Base-by-base conservation (phyloP, 345 rosid genomes). In the Litchi chinensis region DNA sequence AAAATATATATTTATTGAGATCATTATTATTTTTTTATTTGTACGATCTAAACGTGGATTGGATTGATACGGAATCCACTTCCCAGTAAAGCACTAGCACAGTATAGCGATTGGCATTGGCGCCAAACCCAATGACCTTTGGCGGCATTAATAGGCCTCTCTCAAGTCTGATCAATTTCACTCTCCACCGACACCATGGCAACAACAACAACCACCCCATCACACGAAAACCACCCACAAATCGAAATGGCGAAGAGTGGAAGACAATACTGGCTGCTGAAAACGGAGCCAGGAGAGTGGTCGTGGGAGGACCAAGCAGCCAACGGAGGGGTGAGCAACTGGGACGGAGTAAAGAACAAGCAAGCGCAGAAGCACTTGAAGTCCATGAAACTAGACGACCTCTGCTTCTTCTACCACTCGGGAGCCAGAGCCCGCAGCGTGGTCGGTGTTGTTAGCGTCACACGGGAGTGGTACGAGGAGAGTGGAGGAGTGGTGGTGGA, bases 211-310 rank as follows among this genome's bases (percentile, higher is more conserved):
- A 0, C 64, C 64, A n/a, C 28, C 26, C 26, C 28, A 9, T 10
- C 44, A 10, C 10, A 2, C 18, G 0, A 11, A 8, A 16, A 24
- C 16, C 28, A 32, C 11, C 2, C 48, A 19, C 8, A 21, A 21
- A 10, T 10, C 24, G 68, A 70, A 85, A 84, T 89, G 87, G 12
- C 76, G 85, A 86, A 70, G 72, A 71, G 48, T 60, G 64, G 65
- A 3, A 88, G 73, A 77, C 89, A 84, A 26, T 89, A 82, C 84
- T 94, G 98, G 97, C 90, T 96, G 8, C 86, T 96, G 62, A 96
- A 96, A 77, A 94, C 99, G 8, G 99, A 96, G 83, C 94, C 98
- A 22, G 87, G 92, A 19, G 97, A 94, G 79, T 96, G 99, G 97
- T 93, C 99, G 54, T 96, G 98, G 98, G 95, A 93, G 19, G 98